Evolutionary conservation across 257 asterid genomes (phyloP), one percentile per base, ranked within the genome.

Genomic region (Dorcoceras hygrometricum): DNA sequence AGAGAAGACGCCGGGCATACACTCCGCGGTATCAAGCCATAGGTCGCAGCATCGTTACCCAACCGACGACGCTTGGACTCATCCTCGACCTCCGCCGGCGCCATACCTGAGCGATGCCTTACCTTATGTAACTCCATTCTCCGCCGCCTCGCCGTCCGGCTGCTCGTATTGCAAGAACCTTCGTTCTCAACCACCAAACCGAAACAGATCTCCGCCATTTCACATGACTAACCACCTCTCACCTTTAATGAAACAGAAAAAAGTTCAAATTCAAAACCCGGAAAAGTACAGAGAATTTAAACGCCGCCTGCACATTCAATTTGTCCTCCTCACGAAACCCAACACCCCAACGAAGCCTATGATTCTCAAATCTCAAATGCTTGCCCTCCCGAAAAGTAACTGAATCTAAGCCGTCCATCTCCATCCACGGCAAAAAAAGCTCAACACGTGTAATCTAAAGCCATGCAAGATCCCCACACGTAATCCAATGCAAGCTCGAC

Each of bases 151-250:
- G 85, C 82, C 6, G 76, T 73, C 51, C 82, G 73, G 12, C 85
- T 75, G 70, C 69, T 61, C 8, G 53, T 19, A 56, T 79, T 76
- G 60, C 85, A 71, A 28, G 82, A 69, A 16, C 78, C 69, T 25
- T 83, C 82, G 57, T 66, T 71, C 56, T 84, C 82, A 57, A 75
- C 62, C 27, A 69, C 72, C n/a, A 79, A 73, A 10, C 77, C 90
- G 60, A 75, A 72, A 51, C 89, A 89, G 57, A 84, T 80, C 75
- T 84, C 89, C 63, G 95, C 91, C 96, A 89, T 89, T 53, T 32
- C n/a, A 8, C 39, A 32, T 6, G 3, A 36, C 14, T 0, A 36
- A n/a, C n/a, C n/a, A 1, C 46, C 16, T 36, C 14, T 10, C 10
- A 36, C 16, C 14, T 11, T 36, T 0, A 36, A 36, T 36, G 16